phyloP scores from a whole-genome alignment of 495 filamentous ascomycete genomes.

The Monascus purpureus region DNA sequence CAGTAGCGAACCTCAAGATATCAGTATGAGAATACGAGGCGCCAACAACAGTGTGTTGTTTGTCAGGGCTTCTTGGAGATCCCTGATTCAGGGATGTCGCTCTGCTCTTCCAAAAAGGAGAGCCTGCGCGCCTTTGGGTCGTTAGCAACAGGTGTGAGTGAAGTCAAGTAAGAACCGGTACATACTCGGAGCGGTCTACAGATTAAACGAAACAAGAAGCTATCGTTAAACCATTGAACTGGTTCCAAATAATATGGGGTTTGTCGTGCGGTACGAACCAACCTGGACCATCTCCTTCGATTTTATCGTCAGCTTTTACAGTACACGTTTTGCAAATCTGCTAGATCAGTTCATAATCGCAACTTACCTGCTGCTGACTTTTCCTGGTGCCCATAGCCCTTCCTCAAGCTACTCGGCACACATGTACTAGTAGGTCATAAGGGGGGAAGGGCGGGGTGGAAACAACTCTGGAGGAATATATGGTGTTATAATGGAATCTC shows the following conservation, averaged over 20 bases:
- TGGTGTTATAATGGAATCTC: too few relatives aligned
- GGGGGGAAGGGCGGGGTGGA: too few relatives aligned
- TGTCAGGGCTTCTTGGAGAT: too few relatives aligned
- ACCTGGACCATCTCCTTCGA: slow-evolving; percentile 97
- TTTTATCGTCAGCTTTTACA: slow-evolving; percentile 7
- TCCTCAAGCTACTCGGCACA: slow-evolving; percentile 5
- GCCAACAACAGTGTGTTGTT: slow-evolving; percentile 79
- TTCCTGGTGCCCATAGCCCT: slow-evolving; percentile 46
- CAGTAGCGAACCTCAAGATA: slow-evolving; percentile 69
- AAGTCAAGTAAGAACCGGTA: slow-evolving; percentile 5
- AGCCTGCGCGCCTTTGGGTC: slow-evolving; percentile 46
- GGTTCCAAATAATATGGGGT: slow-evolving; percentile 12
- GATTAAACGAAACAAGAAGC: slow-evolving; percentile 9
- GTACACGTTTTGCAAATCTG: neutral
- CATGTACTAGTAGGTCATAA: too few relatives aligned
- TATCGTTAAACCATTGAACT: slow-evolving; percentile 14
- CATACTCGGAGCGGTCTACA: slow-evolving; percentile 40
- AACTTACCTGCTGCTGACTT: slow-evolving; percentile 55
- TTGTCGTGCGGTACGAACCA: slow-evolving; percentile 53
- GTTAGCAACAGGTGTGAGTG: slow-evolving; percentile 12
- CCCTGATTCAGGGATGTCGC: slow-evolving; percentile 24
- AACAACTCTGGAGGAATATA: too few relatives aligned
- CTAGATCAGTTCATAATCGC: neutral
- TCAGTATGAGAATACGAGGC: slow-evolving; percentile 95
- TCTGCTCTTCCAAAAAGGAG: slow-evolving; percentile 80